These are phyloP conservation scores for Tuber magnatum DNA, from an alignment of 495 filamentous ascomycete species.

Conservation along the genomic window DNA sequence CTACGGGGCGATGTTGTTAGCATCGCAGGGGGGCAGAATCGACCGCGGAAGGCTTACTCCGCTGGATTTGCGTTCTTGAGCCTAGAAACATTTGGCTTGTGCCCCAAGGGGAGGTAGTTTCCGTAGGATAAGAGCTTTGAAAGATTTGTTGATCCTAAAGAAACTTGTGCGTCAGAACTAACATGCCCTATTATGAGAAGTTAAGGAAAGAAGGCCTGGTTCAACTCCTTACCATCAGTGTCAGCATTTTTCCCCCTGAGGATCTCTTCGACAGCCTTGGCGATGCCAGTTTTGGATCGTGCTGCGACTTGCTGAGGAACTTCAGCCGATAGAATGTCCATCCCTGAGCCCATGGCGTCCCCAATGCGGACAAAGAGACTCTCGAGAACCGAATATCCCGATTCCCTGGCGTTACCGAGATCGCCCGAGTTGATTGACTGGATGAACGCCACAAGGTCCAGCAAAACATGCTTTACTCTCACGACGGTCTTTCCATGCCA, in stretches of 20 bases:
- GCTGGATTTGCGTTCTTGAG: slow-evolving; percentile 8
- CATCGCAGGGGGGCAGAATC: too few species aligned
- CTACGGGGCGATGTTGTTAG: slow-evolving; percentile 8
- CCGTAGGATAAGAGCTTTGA: slow-evolving; percentile 28
- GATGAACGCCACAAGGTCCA: slow-evolving; percentile 8
- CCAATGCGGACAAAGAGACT: neutral
- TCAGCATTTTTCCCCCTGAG: neutral
- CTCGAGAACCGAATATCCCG: slow-evolving; percentile 19
- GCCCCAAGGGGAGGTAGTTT: slow-evolving; percentile 17
- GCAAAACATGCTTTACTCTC: slow-evolving; percentile 14
- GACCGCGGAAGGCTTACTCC: slow-evolving; percentile 1
- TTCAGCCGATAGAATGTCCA: neutral
- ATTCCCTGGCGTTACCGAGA: slow-evolving; percentile 7
- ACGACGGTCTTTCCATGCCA: slow-evolving; percentile 20
- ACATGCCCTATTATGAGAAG: neutral
- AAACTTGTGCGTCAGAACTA: neutral
- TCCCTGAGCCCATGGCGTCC: neutral
- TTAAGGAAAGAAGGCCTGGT: neutral
- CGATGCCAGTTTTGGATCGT: neutral
- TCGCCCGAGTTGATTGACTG: slow-evolving; percentile 6
- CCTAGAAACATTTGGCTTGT: slow-evolving; percentile 10
- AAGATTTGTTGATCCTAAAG: slow-evolving; percentile 20
- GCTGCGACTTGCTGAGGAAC: neutral
- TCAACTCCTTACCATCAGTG: neutral
- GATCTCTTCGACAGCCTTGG: neutral